Conservation (phyloP, 441 rosid species). For the Rhodomyrtus psidioides region DNA sequence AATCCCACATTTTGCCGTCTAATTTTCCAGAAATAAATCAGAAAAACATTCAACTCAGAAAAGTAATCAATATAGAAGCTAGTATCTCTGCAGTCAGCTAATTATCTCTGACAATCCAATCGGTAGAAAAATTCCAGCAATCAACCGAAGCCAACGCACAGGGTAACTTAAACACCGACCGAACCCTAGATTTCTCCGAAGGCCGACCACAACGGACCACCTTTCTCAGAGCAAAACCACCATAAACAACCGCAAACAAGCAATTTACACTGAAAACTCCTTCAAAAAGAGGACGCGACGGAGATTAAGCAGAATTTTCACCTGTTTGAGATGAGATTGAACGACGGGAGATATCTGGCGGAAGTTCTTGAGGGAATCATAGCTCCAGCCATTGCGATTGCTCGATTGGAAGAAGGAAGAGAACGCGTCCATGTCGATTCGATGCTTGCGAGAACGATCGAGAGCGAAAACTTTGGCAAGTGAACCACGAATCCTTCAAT, state of each 20-base stretch:
- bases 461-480: neutral
- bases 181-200: neutral
- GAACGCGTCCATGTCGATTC: constrained; percentile 39
- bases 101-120: neutral
- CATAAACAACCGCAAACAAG: neutral
- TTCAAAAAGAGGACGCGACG: constrained; percentile 17
- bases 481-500: neutral
- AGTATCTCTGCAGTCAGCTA: neutral
- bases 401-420: constrained; percentile 30
- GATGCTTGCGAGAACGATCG: neutral
- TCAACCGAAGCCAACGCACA: too few relatives aligned
- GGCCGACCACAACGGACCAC: neutral
- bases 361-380: constrained; percentile 13
- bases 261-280: neutral
- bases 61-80: too few relatives aligned
- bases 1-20: neutral
- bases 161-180: neutral
- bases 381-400: neutral
- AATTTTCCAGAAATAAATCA: neutral
- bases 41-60: neutral
- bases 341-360: constrained; percentile 14
- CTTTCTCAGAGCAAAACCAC: neutral
- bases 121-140: neutral
- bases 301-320: constrained; percentile 8
- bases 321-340: constrained; percentile 14